These are phyloP conservation scores for carrot (Daucus carota) DNA, from an alignment of 129 eudicot species.

Conservation along the genomic window DNA sequence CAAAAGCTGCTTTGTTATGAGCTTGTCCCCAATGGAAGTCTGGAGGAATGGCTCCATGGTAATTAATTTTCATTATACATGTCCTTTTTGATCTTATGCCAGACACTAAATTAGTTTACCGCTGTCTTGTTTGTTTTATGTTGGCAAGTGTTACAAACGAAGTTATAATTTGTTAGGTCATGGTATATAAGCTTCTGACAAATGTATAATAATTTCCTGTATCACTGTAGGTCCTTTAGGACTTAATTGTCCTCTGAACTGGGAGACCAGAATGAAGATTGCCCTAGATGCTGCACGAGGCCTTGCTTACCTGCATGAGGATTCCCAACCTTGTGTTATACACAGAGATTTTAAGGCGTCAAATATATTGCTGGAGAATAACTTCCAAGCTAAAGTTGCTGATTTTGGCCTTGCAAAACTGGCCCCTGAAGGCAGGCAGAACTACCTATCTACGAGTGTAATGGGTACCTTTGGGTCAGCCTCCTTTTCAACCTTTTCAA, in stretches of 20 bases:
- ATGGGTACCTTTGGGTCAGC: slow-evolving; percentile 99
- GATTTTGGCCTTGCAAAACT: slow-evolving; percentile 96
- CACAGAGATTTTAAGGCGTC: slow-evolving; percentile 98
- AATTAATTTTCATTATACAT: slow-evolving; percentile 3
- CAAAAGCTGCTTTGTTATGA: slow-evolving; percentile 91
- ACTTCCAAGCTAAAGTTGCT: slow-evolving; percentile 89
- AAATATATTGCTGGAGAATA: slow-evolving; percentile 81
- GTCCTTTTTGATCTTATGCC: background rate
- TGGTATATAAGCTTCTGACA: background rate
- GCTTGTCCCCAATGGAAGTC: slow-evolving; percentile 92
- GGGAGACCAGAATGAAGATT: slow-evolving; percentile 96
- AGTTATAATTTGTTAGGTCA: background rate
- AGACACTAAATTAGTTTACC: background rate
- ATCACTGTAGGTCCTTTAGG: slow-evolving; percentile 72
- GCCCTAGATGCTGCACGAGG: slow-evolving; percentile 99
- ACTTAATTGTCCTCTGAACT: slow-evolving; percentile 81
- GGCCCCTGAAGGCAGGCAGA: slow-evolving; percentile 93
- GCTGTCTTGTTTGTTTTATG: background rate
- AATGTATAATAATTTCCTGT: slow-evolving; percentile 14
- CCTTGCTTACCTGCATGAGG: slow-evolving; percentile 96
- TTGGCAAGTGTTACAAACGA: background rate
- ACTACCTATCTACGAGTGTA: slow-evolving; percentile 89
- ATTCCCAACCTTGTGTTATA: slow-evolving; percentile 92
- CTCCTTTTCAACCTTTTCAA: slow-evolving; percentile 3
- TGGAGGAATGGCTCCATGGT: slow-evolving; percentile 99